These are phyloP conservation scores for Tuber calosporum DNA, from an alignment of 495 filamentous ascomycete species.

Conservation along the genomic window DNA sequence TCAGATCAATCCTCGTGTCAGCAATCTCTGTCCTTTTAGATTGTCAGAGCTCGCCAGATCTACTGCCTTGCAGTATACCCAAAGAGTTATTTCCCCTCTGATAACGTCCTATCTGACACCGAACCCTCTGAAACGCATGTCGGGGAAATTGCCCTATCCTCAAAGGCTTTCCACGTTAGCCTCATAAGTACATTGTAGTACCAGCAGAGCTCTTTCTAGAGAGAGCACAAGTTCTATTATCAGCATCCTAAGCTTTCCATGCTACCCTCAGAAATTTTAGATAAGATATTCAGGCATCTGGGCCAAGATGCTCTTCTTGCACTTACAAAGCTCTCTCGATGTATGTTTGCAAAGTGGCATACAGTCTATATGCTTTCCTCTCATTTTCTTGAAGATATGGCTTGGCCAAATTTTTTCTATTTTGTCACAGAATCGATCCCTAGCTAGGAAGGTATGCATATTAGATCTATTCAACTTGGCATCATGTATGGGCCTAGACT, in stretches of 20 bases:
- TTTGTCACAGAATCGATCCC: conserved; percentile 36
- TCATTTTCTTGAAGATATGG: conserved; percentile 43
- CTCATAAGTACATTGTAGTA: conserved; percentile 27
- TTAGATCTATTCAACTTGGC: conserved; percentile 37
- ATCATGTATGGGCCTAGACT: conserved; percentile 14
- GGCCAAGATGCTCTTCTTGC: conserved; percentile 35
- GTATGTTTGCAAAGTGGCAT: conserved; percentile 35
- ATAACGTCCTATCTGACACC: conserved; percentile 26
- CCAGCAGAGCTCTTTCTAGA: conserved; percentile 31
- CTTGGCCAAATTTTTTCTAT: conserved; percentile 44
- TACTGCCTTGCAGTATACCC: conserved; percentile 12
- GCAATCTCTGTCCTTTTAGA: not conserved
- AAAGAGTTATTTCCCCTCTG: conserved; percentile 26
- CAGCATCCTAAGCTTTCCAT: conserved; percentile 34
- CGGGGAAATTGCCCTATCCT: conserved; percentile 20
- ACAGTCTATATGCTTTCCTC: conserved; percentile 39
- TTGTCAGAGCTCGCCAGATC: not conserved
- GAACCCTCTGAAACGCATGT: conserved; percentile 23
- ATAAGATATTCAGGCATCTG: conserved; percentile 36
- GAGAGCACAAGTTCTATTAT: conserved; percentile 34
- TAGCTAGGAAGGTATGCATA: conserved; percentile 41
- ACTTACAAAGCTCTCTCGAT: conserved; percentile 37
- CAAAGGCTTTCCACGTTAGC: conserved; percentile 32
- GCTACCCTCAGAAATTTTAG: conserved; percentile 43
- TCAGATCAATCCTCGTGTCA: conserved; percentile 24